Percentiles rank a stretch among this genome's conserved stretches.
These are phyloP conservation scores for Mycena galopus DNA, from an alignment of 768 basidiomycete genomes.

Conservation along the genomic window DNA sequence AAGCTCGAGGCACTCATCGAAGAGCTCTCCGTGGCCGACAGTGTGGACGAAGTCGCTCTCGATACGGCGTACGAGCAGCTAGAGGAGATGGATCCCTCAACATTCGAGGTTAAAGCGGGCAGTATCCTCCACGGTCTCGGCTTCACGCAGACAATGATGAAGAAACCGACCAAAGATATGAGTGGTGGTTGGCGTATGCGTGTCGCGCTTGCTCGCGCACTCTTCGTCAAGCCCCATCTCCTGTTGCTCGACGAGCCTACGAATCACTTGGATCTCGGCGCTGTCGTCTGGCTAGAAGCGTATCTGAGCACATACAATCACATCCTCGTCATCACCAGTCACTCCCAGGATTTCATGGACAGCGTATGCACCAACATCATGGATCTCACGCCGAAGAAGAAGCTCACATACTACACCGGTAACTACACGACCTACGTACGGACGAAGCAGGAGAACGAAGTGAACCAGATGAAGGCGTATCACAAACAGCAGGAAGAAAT, in stretches of 20 bases:
- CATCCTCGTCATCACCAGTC: slow-evolving; percentile 96
- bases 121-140: slow-evolving; percentile 98
- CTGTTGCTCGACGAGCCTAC: slow-evolving; percentile 94
- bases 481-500: slow-evolving; percentile 99
- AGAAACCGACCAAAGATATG: slow-evolving; percentile 98
- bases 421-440: slow-evolving; percentile 98
- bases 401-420: slow-evolving; percentile 93
- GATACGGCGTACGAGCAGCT: slow-evolving; percentile 95
- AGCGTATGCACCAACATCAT: slow-evolving; percentile 97
- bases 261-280: slow-evolving; percentile 95
- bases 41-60: slow-evolving; percentile 88
- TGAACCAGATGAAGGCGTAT: slow-evolving; percentile 99
- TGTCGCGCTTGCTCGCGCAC: slow-evolving; percentile 94
- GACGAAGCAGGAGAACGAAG: slow-evolving; percentile 97
- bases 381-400: slow-evolving; percentile 94
- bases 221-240: slow-evolving; percentile 97
- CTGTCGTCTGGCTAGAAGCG: slow-evolving; percentile 98
- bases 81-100: slow-evolving; percentile 95
- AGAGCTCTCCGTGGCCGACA: slow-evolving; percentile 90
- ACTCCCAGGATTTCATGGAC: slow-evolving; percentile 99
- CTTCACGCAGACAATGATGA: slow-evolving; percentile 93
- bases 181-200: slow-evolving; percentile 99
- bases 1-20: slow-evolving; percentile 94
- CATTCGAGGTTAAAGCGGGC: slow-evolving; percentile 96
- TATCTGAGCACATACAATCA: slow-evolving; percentile 99